phyloP scores from a whole-genome alignment of 2,329 filamentous ascomycete species.

The Thielaviopsis populi region DNA sequence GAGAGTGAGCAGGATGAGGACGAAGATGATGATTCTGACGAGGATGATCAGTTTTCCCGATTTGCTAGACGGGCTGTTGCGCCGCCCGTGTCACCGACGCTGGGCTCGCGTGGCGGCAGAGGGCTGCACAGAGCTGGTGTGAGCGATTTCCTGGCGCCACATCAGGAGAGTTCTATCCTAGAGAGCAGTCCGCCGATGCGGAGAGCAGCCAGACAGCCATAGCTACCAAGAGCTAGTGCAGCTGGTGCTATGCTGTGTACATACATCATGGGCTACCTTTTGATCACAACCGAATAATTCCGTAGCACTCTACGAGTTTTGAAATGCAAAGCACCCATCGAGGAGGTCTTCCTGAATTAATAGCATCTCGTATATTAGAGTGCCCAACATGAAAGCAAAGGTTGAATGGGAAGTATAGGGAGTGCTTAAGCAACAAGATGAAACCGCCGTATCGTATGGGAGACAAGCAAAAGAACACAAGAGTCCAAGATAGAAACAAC shows the following conservation, averaged over 20 bases:
- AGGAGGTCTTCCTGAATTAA: neutral
- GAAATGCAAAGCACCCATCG: neutral
- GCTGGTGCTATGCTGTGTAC: neutral
- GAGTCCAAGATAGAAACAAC: neutral
- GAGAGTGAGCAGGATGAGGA: constrained; percentile 41
- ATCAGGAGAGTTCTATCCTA: constrained; percentile 42
- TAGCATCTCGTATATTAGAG: neutral
- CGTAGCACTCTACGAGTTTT: neutral
- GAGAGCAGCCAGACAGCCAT: constrained; percentile 8
- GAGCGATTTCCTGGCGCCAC: constrained; percentile 36
- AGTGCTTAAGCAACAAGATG: neutral
- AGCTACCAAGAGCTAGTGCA: neutral
- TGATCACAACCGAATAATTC: neutral
- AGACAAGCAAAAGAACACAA: neutral
- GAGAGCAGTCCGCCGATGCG: constrained; percentile 34
- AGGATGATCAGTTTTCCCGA: constrained; percentile 9
- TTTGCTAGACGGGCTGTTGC: constrained; percentile 19
- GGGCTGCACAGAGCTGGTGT: constrained; percentile 38
- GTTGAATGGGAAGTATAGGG: neutral
- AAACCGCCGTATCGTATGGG: neutral
- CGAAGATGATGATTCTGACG: constrained; percentile 45
- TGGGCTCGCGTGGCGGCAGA: constrained; percentile 22
- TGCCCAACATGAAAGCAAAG: neutral
- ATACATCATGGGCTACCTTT: neutral
- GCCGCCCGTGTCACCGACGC: constrained; percentile 27